A percentile compares a stretch with the other conserved stretches of the same genome.
Evolutionary conservation across 441 rosid species (phyloP).

Genomic region (Macaranga tanarius): DNA sequence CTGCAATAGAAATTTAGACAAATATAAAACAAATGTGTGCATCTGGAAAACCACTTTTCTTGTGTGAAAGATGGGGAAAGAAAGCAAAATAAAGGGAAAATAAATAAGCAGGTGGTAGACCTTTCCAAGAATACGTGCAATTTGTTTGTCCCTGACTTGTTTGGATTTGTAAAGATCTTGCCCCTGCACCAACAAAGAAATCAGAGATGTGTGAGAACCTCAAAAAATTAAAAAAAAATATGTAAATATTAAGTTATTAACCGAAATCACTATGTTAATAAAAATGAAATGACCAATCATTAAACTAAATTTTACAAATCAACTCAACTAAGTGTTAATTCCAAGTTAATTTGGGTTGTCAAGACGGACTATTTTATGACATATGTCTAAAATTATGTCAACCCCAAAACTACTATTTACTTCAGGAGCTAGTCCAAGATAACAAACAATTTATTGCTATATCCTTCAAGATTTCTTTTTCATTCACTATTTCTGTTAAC

Average conservation of each 20-base stretch:
- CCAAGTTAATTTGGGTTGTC: too few relatives aligned
- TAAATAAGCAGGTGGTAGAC: constrained; percentile 35
- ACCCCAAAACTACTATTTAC: neutral
- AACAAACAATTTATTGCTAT: neutral
- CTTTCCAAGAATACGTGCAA: constrained; percentile 91
- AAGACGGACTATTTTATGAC: neutral
- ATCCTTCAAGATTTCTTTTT: neutral
- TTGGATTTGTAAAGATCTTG: constrained; percentile 84
- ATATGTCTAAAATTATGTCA: neutral
- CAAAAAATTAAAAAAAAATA: neutral
- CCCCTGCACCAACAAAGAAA: constrained; percentile 45
- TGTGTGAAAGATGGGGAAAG: neutral
- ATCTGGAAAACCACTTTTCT: neutral
- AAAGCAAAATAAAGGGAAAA: constrained; percentile 9
- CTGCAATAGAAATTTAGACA: neutral
- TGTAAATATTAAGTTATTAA: neutral
- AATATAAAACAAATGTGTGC: neutral
- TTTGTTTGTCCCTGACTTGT: constrained; percentile 95
- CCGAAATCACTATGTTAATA: neutral
- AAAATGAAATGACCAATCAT: neutral
- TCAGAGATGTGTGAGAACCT: constrained; percentile 1
- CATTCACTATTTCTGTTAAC: neutral
- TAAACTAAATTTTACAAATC: neutral
- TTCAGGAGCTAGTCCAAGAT: neutral
- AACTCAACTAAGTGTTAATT: too few relatives aligned